phyloP scores from a whole-genome alignment of 257 asterid genomes.

The Solanum ossicruentum region DNA sequence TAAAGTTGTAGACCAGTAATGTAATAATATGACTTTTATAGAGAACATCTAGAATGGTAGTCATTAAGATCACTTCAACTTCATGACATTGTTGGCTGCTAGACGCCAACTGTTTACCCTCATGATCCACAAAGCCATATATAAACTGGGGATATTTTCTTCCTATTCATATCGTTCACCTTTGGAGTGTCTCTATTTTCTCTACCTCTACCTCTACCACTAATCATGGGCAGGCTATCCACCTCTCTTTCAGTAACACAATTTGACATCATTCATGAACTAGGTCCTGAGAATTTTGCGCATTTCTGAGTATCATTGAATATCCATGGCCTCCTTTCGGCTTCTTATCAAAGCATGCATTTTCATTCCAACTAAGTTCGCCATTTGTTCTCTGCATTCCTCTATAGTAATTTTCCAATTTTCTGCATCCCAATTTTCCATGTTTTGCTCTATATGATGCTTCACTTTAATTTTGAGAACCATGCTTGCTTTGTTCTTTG shows the following conservation, averaged over 20 bases:
- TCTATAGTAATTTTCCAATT: not conserved
- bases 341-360: not conserved
- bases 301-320: not conserved
- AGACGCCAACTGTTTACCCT: not conserved
- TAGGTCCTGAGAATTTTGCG: not conserved
- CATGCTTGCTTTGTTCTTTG: not conserved
- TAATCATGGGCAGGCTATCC: not conserved
- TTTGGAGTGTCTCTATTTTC: not conserved
- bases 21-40: not conserved
- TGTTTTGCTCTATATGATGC: not conserved
- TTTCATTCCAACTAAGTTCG: not conserved
- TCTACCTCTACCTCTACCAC: not conserved
- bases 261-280: not conserved
- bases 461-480: not conserved
- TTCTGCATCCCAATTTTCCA: not conserved
- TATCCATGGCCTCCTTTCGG: not conserved
- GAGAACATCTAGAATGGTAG: not conserved
- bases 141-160: not conserved
- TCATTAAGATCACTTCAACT: not conserved
- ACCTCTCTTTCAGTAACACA: not conserved
- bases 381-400: not conserved
- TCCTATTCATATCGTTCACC: not conserved
- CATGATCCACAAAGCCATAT: not conserved
- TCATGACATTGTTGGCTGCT: not conserved
- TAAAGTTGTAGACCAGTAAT: too few species aligned